Evolutionary conservation across 2,329 filamentous ascomycete genomes (phyloP).

Genomic region (Elsinoe perseae): DNA sequence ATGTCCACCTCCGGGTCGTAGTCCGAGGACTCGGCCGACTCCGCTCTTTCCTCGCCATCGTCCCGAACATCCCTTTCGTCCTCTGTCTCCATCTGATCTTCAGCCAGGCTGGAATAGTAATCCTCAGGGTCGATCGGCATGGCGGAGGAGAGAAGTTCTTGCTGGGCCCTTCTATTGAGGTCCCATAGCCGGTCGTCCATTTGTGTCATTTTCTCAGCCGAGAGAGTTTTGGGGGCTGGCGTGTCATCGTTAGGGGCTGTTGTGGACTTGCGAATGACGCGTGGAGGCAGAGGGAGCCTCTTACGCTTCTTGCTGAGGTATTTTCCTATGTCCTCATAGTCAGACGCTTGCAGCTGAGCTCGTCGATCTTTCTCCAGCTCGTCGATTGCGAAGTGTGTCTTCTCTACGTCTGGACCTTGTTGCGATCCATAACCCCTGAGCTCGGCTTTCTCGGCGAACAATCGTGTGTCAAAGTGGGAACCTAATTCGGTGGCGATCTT

Average conservation of each 20-base stretch:
- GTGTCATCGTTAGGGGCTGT: not conserved
- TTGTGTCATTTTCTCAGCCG: not conserved
- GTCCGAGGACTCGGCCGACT: slow-evolving; percentile 16
- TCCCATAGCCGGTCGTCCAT: not conserved
- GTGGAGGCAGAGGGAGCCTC: not conserved
- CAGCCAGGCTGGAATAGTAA: slow-evolving; percentile 78
- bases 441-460: not conserved
- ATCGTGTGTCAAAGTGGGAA: not conserved
- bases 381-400: not conserved
- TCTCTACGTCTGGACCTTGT: no score
- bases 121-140: slow-evolving; percentile 37
- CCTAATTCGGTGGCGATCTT: not conserved
- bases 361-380: not conserved
- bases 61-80: not conserved
- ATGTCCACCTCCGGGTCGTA: not conserved
- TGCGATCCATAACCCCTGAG: no score
- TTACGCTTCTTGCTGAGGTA: not conserved
- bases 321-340: not conserved
- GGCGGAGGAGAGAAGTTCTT: not conserved
- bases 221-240: not conserved
- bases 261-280: no score
- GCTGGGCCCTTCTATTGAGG: not conserved
- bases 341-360: not conserved
- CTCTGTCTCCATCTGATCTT: not conserved
- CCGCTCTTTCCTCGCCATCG: slow-evolving; percentile 37